phyloP scores from a whole-genome alignment of 305 asterid genomes.

The Solanum hybrid region DNA sequence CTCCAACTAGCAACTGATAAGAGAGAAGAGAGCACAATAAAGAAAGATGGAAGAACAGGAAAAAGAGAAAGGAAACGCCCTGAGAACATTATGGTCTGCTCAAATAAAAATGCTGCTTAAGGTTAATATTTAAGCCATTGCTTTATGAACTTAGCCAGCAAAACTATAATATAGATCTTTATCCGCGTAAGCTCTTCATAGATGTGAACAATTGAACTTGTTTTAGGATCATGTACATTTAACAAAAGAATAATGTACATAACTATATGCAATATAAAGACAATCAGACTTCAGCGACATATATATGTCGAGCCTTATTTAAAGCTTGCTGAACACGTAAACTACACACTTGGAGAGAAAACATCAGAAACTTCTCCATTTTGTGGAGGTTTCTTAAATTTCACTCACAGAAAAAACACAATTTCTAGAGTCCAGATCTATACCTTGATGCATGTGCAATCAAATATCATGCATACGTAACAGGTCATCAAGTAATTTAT shows the following conservation, averaged over 20 bases:
- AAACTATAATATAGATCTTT: background rate
- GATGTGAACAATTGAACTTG: background rate
- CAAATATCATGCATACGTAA: background rate
- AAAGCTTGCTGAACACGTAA: background rate
- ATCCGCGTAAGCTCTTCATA: background rate
- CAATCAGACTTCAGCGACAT: background rate
- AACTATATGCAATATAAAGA: background rate
- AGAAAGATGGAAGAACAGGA: background rate
- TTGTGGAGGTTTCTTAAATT: background rate
- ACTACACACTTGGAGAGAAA: background rate
- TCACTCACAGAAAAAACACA: background rate
- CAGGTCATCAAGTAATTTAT: background rate
- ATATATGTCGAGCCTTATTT: background rate
- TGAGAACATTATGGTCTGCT: background rate
- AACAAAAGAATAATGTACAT: background rate
- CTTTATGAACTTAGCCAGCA: background rate
- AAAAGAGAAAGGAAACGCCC: background rate
- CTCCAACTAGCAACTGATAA: conserved; percentile 97
- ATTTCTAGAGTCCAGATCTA: background rate
- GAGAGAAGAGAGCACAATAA: background rate
- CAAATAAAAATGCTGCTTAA: background rate
- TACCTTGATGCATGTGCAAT: background rate
- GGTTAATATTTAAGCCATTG: background rate
- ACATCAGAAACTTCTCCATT: background rate
- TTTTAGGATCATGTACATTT: background rate